Evolutionary conservation across 352 stramenopile species (phyloP), one percentile per base, ranked within the genome.

Genomic region (Halophytophthora batemanensis): DNA sequence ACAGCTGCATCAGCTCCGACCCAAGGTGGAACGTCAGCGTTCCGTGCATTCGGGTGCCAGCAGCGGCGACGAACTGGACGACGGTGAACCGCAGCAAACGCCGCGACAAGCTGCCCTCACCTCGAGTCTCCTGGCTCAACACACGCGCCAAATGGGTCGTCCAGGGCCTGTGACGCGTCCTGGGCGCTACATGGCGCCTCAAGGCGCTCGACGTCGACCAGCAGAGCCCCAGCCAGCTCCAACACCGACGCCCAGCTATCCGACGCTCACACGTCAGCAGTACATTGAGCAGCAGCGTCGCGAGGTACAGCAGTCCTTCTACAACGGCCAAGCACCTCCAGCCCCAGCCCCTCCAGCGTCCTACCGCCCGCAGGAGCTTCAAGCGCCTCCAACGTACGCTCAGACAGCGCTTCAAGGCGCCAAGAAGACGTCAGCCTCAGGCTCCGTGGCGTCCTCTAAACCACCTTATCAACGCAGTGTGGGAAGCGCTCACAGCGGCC

Each of bases 61-160:
- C 40, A 55, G 71, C 11, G 66, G 63, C 39, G 80, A 64, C 38
- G 56, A 61, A n/a, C 62, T 62, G 2, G 53, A 62, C 42, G 38
- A 59, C 18, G 61, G 57, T 34, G 36, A 50, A 5, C 48, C 37
- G 6, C 60, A 49, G n/a, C 50, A 39, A 35, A 50, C 34, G 14
- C 50, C 39, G 12, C 59, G 50, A 17, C 66, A 37, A 12, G 61
- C 67, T 25, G 61, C 54, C 41, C 62, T 84, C 47, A 84, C 73
- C 22, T 74, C 73, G 8, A 75, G 75, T 45, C 38, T 75, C 38
- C 64, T 84, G 15, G 73, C 69, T 17, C 56, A 73, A 29, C 73
- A 84, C 37, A 84, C 73, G 23, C 71, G 76, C 22, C 50, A 73
- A 31, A 79, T 77, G 66, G 72, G 66, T 0, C 70, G 66, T 2